Base-by-base conservation (phyloP, 192 early-diverging fungal genomes). In the Coemansia sp. region DNA sequence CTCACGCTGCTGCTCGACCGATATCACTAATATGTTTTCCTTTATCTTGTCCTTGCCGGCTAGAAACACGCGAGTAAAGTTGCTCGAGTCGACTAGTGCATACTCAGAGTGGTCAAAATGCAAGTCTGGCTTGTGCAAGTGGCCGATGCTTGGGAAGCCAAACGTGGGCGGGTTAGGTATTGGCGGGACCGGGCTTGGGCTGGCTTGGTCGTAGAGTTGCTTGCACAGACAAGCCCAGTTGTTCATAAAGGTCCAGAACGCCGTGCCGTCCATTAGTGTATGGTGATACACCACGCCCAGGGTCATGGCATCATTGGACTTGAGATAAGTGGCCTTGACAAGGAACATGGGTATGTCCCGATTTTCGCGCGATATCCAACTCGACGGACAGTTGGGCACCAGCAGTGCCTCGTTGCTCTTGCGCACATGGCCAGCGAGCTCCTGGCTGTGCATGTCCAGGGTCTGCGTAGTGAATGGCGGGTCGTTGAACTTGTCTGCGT, bases 231-330 rank as follows among this genome's bases (percentile, higher is more conserved):
- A 42, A 0, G 76, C 66, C 76, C 76, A 79, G 60, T 79, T 79
- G 53, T 59, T 58, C 67, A 79, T 67, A 34, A 79, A 79, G 15
- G 36, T 53, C 76, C 76, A 79, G 33, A 79, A 73, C 9, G 76
- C 55, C 8, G 70, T 60, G 6, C 76, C 76, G 43, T 79, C 76
- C 66, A 79, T 69, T 43, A 79, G 60, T 26, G 70, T 66, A 42
- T 79, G 76, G 53, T 79, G 76, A 60, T 79, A 79, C 35, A 19
- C 65, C 19, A 79, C 60, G 10, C 76, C 76, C 4, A 79, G 34
- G 0, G 65, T 67, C 17, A 70, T 58, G 0, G 60, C 76, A 8
- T 62, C 53, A 27, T 58, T 61, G 3, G 55, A 53, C 19, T 53
- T 37, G 8, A 72, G 54, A 24, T 79, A 70, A 0, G 76, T 70